Conservation (phyloP, 257 asterid species). For the Solanum sitiens region DNA sequence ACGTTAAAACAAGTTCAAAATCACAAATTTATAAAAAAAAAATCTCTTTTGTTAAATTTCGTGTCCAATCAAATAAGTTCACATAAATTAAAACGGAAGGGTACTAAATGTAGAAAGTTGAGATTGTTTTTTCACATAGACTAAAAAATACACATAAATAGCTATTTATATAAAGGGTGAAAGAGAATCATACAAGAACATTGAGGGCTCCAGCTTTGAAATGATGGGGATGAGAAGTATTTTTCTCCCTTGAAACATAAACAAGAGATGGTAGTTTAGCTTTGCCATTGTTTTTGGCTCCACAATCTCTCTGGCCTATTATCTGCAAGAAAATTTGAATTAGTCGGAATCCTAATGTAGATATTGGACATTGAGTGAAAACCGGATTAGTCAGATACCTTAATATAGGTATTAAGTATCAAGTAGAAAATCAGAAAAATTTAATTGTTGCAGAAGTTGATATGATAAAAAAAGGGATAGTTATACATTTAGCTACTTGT, state of each 20-base stretch:
- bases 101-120: background rate
- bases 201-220: slow-evolving; percentile 80
- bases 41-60: background rate
- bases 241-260: slow-evolving; percentile 59
- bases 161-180: background rate
- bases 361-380: background rate
- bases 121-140: background rate
- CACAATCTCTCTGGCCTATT: slow-evolving; percentile 12
- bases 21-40: background rate
- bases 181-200: slow-evolving; percentile 30
- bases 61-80: background rate
- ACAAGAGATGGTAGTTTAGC: slow-evolving; percentile 40
- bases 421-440: background rate
- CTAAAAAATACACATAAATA: background rate
- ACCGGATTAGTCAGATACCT: background rate
- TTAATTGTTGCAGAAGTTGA: background rate
- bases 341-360: background rate
- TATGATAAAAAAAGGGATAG: background rate
- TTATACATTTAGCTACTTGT: background rate
- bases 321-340: slow-evolving; percentile 19
- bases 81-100: background rate
- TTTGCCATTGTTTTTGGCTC: background rate
- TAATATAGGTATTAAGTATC: background rate
- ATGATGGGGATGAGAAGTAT: slow-evolving; percentile 51
- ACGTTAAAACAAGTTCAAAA: background rate